Percentiles rank a stretch among this genome's conserved stretches.
Evolutionary conservation across 192 early-diverging fungal genomes (phyloP).

Genomic region (Lobulomyces angularis): DNA sequence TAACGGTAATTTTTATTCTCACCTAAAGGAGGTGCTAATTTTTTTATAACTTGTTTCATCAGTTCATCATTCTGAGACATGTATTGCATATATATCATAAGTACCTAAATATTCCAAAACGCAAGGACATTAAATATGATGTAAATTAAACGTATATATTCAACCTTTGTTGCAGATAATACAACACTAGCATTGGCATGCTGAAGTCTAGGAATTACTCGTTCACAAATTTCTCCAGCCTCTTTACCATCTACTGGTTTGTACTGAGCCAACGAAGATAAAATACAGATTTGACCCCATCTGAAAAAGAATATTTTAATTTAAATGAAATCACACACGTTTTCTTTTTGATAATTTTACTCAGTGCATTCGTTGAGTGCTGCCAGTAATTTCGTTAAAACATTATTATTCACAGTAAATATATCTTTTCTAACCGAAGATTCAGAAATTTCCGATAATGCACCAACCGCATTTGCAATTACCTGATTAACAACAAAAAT

Average conservation of each 20-base stretch:
- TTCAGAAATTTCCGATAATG: constrained; percentile 82
- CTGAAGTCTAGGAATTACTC: constrained; percentile 81
- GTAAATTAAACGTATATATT: no score
- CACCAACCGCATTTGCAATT: constrained; percentile 88
- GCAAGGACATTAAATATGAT: neutral
- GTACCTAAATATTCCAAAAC: constrained; percentile 25
- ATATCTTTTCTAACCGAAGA: constrained; percentile 49
- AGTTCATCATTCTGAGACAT: constrained; percentile 65
- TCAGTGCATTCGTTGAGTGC: constrained; percentile 97
- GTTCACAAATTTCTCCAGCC: constrained; percentile 78
- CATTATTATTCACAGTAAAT: constrained; percentile 59
- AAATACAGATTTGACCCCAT: constrained; percentile 95
- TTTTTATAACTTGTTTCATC: constrained; percentile 56
- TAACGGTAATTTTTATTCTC: constrained; percentile 4
- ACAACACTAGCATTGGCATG: constrained; percentile 96
- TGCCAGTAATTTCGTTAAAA: constrained; percentile 71
- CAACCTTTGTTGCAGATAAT: constrained; percentile 75
- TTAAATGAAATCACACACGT: neutral
- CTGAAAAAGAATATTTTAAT: constrained; percentile 12
- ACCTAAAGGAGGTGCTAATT: constrained; percentile 92
- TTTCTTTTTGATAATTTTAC: constrained; percentile 17
- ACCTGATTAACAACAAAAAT: constrained; percentile 32
- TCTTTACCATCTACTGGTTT: constrained; percentile 62
- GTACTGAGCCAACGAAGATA: constrained; percentile 54
- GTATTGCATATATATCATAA: constrained; percentile 64